Base-by-base conservation (phyloP, 2,329 filamentous ascomycete species). In the Penicillium fuscoglaucum region DNA sequence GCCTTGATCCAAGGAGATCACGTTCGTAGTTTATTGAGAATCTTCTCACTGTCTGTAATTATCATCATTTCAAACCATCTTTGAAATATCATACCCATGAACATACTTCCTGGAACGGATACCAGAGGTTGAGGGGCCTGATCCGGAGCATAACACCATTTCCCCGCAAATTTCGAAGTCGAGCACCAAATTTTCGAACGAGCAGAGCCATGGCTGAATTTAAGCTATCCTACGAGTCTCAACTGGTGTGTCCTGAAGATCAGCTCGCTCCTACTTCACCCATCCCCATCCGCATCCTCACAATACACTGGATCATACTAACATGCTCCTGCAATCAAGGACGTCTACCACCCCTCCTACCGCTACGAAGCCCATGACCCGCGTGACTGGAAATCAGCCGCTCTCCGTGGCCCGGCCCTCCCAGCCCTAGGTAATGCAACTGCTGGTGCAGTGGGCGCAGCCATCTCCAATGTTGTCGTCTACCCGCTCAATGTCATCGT, bases 401-500 rank as follows among this genome's bases (percentile, higher is more conserved):
- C 70, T n/a, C 63, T 75, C 31, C 68, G 67, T 3, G 74, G 76
- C 1, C 74, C 74, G 24, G 80, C 80, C 0, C 75, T 95, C 5
- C 89, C 90, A 50, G 90, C 91, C 35, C 79, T 96, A 9, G 89
- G 90, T 45, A 91, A 96, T 78, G 92, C 90, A 54, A 75, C 90
- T 33, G 91, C 91, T 4, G 92, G 92, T 52, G 89, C 90, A 6
- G 79, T 87, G 0, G 91, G 91, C 37, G 89, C 90, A 0, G 89
- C 90, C 17, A 83, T 93, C 59, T 90, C 91, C 12, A 93, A 93
- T 66, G 82, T 91, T 47, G 76, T 87, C 55, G 87, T 90, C 6
- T 96, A 96, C 71, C 93, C 92, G 1, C 83, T 96, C 57, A 89
- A 91, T 68, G 83, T 96, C 44, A 85, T 95, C 61, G 88, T 91